These are phyloP conservation scores for Blastocystis hominis DNA, from an alignment of 352 stramenopile genomes.

Conservation along the genomic window DNA sequence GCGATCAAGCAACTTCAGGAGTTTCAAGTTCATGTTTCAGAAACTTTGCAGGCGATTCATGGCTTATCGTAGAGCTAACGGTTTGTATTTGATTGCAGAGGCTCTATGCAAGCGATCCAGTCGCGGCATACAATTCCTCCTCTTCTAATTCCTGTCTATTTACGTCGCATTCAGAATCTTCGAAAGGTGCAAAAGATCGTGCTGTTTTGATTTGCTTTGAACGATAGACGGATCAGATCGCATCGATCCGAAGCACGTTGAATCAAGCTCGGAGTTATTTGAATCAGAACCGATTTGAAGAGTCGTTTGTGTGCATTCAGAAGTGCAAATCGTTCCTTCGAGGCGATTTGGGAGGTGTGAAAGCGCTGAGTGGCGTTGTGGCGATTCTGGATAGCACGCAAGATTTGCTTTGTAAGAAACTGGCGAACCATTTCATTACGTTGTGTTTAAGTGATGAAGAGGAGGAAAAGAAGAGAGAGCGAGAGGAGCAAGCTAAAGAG, in stretches of 20 bases:
- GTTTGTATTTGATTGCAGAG: neutral
- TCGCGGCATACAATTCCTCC: conserved; percentile 13
- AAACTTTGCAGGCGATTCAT: neutral
- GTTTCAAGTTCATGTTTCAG: neutral
- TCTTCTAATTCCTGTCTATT: neutral
- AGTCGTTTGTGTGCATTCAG: conserved; percentile 4
- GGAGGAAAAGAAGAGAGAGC: neutral
- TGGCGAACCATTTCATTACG: neutral
- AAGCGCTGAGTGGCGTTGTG: conserved; percentile 18
- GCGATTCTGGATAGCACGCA: neutral
- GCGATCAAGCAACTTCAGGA: conserved; percentile 30
- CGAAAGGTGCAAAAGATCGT: conserved; percentile 12
- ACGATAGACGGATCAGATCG: conserved; percentile 15
- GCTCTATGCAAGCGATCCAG: neutral
- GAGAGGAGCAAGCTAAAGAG: neutral
- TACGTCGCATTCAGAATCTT: neutral
- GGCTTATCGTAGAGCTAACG: neutral
- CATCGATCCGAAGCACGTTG: neutral
- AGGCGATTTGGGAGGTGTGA: neutral
- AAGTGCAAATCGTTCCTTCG: conserved; percentile 8
- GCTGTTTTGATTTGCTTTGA: neutral
- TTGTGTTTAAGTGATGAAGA: neutral
- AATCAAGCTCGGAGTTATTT: neutral
- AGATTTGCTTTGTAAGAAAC: conserved; percentile 18
- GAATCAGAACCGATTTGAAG: conserved; percentile 13